A percentile compares a stretch with the other conserved stretches of the same genome.
Conservation (phyloP, 2,329 filamentous ascomycete genomes). For the Trichophyton benhamiae region DNA sequence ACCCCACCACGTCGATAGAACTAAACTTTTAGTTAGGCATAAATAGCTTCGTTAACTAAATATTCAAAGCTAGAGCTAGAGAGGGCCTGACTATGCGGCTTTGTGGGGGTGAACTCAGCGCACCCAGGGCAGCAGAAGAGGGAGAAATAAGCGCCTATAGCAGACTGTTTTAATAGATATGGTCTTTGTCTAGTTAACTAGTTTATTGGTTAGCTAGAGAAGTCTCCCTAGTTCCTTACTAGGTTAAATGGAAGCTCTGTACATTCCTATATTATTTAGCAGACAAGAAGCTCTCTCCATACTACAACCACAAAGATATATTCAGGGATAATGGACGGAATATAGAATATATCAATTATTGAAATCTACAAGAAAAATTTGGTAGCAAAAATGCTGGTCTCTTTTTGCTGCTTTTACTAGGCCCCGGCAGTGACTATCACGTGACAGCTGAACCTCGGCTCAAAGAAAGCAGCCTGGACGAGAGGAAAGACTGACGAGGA, state of each 20-base stretch:
- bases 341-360: no score
- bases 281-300: not conserved
- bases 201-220: no score
- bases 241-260: not conserved
- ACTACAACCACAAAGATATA: not conserved
- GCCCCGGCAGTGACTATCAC: not conserved
- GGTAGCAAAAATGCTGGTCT: no score
- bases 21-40: not conserved
- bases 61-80: not conserved
- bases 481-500: no score
- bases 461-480: not conserved
- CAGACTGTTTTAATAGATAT: not conserved
- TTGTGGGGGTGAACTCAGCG: not conserved
- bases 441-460: not conserved
- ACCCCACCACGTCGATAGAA: conserved; percentile 1
- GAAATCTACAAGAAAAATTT: not conserved
- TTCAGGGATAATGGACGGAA: not conserved
- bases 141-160: not conserved
- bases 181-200: not conserved
- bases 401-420: no score
- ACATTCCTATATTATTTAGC: not conserved
- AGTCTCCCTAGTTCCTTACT: no score
- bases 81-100: not conserved
- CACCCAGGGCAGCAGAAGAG: not conserved
- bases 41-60: not conserved